These are phyloP conservation scores for Cytospora piceae DNA, from an alignment of 2,329 filamentous ascomycete genomes.

Conservation along the genomic window DNA sequence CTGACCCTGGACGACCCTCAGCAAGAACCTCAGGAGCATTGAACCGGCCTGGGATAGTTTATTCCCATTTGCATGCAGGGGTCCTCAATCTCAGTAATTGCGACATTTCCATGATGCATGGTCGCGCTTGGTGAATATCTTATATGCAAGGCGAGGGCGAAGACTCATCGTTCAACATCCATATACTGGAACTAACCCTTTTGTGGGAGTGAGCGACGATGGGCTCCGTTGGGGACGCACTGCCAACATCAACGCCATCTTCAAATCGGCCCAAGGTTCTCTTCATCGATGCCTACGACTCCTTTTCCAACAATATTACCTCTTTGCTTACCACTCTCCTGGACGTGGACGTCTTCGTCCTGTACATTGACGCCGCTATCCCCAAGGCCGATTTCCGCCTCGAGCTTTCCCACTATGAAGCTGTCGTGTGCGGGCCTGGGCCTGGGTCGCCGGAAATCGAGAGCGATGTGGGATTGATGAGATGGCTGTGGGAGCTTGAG, in stretches of 20 bases:
- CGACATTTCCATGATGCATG: neutral
- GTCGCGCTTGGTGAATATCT: neutral
- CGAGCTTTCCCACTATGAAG: slow-evolving; percentile 69
- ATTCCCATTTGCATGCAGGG: neutral
- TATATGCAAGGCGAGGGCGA: neutral
- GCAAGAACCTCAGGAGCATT: neutral
- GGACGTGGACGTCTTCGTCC: slow-evolving; percentile 67
- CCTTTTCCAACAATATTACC: slow-evolving; percentile 94
- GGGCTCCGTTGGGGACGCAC: slow-evolving; percentile 23
- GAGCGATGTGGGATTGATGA: slow-evolving; percentile 83
- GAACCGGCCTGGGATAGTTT: neutral
- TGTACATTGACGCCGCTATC: slow-evolving; percentile 70
- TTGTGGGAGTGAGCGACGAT: slow-evolving; percentile 1
- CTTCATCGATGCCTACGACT: slow-evolving; percentile 95
- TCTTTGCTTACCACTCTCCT: slow-evolving; percentile 75
- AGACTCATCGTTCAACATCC: neutral
- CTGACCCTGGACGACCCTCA: neutral
- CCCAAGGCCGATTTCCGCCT: slow-evolving; percentile 52
- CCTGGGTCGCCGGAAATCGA: slow-evolving; percentile 77
- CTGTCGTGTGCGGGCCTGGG: slow-evolving; percentile 87
- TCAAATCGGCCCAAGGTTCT: slow-evolving; percentile 56
- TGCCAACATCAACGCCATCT: neutral
- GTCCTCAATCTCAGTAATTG: neutral
- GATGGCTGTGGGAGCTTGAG: slow-evolving; percentile 70
- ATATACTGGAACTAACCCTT: neutral